A percentile compares a stretch with the other conserved stretches of the same genome.
These are phyloP conservation scores for Candida dajiaensis DNA, from an alignment of 805 yeast species.

Conservation along the genomic window DNA sequence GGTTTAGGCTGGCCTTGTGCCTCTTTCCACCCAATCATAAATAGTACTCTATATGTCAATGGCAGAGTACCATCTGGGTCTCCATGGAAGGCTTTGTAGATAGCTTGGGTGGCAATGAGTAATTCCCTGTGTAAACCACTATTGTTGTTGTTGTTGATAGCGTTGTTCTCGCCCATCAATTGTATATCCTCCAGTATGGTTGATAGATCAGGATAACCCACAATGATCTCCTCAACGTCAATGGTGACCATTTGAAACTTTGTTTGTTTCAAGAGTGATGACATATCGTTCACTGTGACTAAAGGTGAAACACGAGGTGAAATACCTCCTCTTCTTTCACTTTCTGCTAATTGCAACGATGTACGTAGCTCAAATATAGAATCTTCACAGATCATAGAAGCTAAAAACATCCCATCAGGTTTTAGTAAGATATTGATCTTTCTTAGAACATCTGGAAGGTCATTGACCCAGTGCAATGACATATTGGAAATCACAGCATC, in stretches of 20 bases:
- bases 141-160: constrained; percentile 36
- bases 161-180: constrained; percentile 81
- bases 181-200: constrained; percentile 67
- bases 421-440: constrained; percentile 53
- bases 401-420: constrained; percentile 81
- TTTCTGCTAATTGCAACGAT: constrained; percentile 73
- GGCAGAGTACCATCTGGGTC: constrained; percentile 56
- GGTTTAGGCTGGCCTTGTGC: constrained; percentile 67
- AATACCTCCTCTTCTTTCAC: constrained; percentile 73
- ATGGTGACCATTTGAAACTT: constrained; percentile 77
- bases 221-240: constrained; percentile 78
- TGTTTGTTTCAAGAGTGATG: constrained; percentile 63
- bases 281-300: constrained; percentile 73
- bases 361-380: constrained; percentile 80
- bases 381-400: constrained; percentile 78
- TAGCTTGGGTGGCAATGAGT: constrained; percentile 69
- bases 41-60: constrained; percentile 71
- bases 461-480: constrained; percentile 81
- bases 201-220: constrained; percentile 68
- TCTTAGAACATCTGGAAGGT: constrained; percentile 59
- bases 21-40: constrained; percentile 88
- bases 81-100: constrained; percentile 67
- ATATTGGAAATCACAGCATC: constrained; percentile 73
- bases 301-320: constrained; percentile 79
- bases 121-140: constrained; percentile 51